These are phyloP conservation scores for Puccinia coronata DNA, from an alignment of 1,284 basidiomycete species.

Conservation along the genomic window DNA sequence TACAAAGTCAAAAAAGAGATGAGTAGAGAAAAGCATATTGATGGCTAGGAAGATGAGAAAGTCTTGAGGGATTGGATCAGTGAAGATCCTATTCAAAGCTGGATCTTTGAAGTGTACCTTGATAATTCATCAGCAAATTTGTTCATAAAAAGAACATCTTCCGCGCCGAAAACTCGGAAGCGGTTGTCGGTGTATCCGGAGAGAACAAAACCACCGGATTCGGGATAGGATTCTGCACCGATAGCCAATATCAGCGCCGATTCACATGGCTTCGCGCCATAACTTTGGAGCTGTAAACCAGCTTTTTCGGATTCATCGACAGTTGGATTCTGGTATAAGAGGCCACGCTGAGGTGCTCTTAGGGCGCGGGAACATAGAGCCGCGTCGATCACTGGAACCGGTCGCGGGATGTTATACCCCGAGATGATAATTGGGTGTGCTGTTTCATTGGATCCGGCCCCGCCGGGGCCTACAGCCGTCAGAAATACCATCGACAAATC, in stretches of 20 bases:
- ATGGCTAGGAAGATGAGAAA: too few species aligned
- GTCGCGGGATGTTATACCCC: slow-evolving; percentile 52
- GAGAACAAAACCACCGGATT: slow-evolving; percentile 53
- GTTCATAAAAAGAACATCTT: slow-evolving; percentile 53
- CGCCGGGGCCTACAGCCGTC: slow-evolving; percentile 15
- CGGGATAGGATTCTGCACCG: slow-evolving; percentile 43
- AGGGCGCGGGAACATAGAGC: slow-evolving; percentile 55
- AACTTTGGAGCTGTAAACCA: background rate
- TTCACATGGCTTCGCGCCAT: background rate
- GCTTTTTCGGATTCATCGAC: slow-evolving; percentile 28
- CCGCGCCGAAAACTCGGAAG: slow-evolving; percentile 52
- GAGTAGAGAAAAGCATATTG: too few species aligned
- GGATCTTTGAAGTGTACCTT: slow-evolving; percentile 36
- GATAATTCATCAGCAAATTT: slow-evolving; percentile 54
- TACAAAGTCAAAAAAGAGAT: too few species aligned
- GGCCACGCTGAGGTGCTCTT: slow-evolving; percentile 54
- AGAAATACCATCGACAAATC: slow-evolving; percentile 55
- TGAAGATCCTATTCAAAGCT: too few species aligned
- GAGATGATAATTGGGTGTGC: slow-evolving; percentile 51
- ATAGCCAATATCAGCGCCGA: slow-evolving; percentile 54
- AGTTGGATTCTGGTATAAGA: slow-evolving; percentile 55
- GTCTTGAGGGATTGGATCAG: too few species aligned
- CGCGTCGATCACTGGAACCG: slow-evolving; percentile 54
- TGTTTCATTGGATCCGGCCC: background rate
- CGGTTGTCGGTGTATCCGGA: slow-evolving; percentile 52